Percentiles rank a stretch among this genome's conserved stretches.
Evolutionary conservation across 192 early-diverging fungal species (phyloP).

Genomic region (Podila verticillata): DNA sequence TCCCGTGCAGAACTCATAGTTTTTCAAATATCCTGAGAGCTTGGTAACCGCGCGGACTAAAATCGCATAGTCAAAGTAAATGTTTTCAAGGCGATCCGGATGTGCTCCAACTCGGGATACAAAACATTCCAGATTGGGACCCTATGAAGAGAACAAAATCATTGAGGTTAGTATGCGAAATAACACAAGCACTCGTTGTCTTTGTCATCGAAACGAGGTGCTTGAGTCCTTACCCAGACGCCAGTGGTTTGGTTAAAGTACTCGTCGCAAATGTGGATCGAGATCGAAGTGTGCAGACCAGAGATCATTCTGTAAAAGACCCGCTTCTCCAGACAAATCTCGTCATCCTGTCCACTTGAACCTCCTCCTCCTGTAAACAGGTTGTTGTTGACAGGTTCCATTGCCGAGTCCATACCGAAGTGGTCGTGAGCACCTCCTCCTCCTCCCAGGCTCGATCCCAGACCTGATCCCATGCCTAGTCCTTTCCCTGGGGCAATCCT

Average conservation of each 20-base stretch:
- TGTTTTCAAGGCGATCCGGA: conserved; percentile 92
- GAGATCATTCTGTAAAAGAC: conserved; percentile 80
- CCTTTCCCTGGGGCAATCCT: background rate
- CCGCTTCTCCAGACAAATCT: conserved; percentile 79
- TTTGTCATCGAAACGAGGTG: background rate
- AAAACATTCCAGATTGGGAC: conserved; percentile 91
- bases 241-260: conserved; percentile 86
- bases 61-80: conserved; percentile 93
- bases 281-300: conserved; percentile 93
- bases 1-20: conserved; percentile 81
- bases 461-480: background rate
- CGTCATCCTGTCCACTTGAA: conserved; percentile 39
- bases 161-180: background rate
- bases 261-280: conserved; percentile 95
- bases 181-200: background rate
- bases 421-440: no score
- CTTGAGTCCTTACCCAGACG: conserved; percentile 72
- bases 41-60: conserved; percentile 88
- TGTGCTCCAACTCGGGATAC: conserved; percentile 83
- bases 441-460: background rate
- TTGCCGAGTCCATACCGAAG: conserved; percentile 2
- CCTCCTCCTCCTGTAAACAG: conserved; percentile 5
- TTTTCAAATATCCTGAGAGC: conserved; percentile 73
- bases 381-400: background rate
- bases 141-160: conserved; percentile 35